phyloP scores from a whole-genome alignment of 805 yeast genomes.

The Candida xyloterini region DNA sequence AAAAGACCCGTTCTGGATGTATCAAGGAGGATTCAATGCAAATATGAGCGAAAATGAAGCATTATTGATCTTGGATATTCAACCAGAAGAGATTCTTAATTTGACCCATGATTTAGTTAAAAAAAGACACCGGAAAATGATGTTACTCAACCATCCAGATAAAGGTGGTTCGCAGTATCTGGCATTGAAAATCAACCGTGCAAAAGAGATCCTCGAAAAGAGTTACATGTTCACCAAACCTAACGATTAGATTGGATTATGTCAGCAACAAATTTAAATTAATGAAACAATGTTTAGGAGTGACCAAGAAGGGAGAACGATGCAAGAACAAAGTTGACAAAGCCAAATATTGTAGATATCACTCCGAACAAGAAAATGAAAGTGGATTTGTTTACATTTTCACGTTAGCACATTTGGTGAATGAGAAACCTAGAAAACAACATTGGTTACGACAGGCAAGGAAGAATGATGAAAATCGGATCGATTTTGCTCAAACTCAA shows the following conservation, averaged over 20 bases:
- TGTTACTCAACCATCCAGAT: constrained; percentile 86
- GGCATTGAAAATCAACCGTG: constrained; percentile 84
- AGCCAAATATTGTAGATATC: constrained; percentile 32
- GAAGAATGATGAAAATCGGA: constrained; percentile 19
- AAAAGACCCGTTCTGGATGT: constrained; percentile 33
- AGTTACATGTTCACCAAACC: constrained; percentile 41
- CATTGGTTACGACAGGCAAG: constrained; percentile 39
- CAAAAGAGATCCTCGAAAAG: constrained; percentile 75
- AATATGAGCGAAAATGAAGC: constrained; percentile 74
- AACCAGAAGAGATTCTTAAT: constrained; percentile 51
- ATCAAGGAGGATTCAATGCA: constrained; percentile 60
- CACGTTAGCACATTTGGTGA: constrained; percentile 41
- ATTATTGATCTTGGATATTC: constrained; percentile 57
- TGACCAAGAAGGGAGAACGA: constrained; percentile 38
- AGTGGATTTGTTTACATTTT: constrained; percentile 49
- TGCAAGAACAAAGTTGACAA: constrained; percentile 34
- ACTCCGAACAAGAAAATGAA: constrained; percentile 27
- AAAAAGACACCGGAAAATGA: constrained; percentile 68
- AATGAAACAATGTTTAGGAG: constrained; percentile 40
- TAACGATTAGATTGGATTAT: constrained; percentile 8
- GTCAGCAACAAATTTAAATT: constrained; percentile 4
- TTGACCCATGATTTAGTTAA: constrained; percentile 51
- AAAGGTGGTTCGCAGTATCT: constrained; percentile 80
- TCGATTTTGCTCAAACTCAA: constrained; percentile 29
- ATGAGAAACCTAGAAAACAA: constrained; percentile 24